Evolutionary conservation across 2,329 filamentous ascomycete genomes (phyloP).

Genomic region (Botryotinia narcissicola): DNA sequence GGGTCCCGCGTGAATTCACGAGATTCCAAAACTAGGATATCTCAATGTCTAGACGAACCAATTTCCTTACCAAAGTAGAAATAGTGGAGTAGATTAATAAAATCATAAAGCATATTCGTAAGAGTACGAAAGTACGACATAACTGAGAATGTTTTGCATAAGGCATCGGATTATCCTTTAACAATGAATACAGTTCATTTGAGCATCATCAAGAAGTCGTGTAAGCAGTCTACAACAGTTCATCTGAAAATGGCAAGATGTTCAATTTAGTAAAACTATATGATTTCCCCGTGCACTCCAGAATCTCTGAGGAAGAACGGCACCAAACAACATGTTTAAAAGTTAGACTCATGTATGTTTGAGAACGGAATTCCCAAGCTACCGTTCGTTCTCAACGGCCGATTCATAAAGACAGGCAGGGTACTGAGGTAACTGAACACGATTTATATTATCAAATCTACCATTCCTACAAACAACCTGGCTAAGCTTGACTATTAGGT

Average conservation of each 20-base stretch:
- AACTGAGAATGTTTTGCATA: conserved; percentile 9
- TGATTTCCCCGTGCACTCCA: neutral
- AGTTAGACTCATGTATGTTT: neutral
- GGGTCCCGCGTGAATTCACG: neutral
- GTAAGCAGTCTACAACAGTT: neutral
- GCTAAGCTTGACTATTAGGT: neutral
- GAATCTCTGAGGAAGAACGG: neutral
- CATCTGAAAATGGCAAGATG: neutral
- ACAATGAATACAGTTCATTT: neutral
- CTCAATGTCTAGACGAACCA: neutral
- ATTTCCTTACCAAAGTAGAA: conserved; percentile 6
- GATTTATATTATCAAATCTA: conserved; percentile 10
- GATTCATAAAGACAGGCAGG: neutral
- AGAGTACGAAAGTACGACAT: neutral
- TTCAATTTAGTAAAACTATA: neutral
- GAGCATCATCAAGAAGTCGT: neutral
- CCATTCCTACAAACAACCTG: neutral
- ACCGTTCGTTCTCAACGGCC: neutral
- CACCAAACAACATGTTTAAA: neutral
- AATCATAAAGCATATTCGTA: neutral
- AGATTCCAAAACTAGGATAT: neutral
- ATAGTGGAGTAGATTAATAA: conserved; percentile 4
- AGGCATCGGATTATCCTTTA: neutral
- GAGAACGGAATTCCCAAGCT: neutral
- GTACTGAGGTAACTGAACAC: neutral